Evolutionary conservation across 179 eudicot species (phyloP).

Genomic region (Sideroxylon spinosum): DNA sequence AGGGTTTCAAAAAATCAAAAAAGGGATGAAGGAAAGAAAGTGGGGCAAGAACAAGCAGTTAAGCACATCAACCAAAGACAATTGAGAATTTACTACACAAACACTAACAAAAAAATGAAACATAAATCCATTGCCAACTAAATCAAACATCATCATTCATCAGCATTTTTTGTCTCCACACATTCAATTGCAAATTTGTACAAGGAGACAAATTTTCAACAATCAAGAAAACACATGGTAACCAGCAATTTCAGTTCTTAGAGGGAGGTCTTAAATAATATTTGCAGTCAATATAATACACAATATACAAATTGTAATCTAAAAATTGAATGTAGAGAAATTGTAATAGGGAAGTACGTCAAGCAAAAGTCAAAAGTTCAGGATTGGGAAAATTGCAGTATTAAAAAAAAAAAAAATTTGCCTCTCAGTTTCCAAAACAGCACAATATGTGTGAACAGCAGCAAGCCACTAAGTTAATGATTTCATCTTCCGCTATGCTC

Average conservation of each 20-base stretch:
- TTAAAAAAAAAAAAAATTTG: neutral
- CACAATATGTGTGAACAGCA: neutral
- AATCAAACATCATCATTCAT: neutral
- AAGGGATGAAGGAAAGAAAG: too few species aligned
- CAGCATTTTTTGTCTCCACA: neutral
- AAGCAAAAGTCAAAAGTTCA: neutral
- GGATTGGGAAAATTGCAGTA: neutral
- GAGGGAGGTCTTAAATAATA: neutral
- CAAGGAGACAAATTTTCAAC: neutral
- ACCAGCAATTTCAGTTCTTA: neutral
- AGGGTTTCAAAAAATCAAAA: neutral
- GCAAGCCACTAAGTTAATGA: neutral
- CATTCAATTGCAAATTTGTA: neutral
- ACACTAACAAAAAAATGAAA: neutral
- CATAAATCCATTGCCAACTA: constrained; percentile 13
- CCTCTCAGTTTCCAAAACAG: neutral
- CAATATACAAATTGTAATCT: neutral
- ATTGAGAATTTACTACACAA: neutral
- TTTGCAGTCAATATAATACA: neutral
- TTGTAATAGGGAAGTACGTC: neutral
- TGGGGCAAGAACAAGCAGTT: neutral
- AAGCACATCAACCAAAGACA: constrained; percentile 8
- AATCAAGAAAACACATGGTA: neutral
- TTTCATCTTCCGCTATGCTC: neutral
- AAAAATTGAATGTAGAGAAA: neutral